Evolutionary conservation across 2,329 filamentous ascomycete species (phyloP).

Genomic region (Nothophaeocryptopus gaeumannii): DNA sequence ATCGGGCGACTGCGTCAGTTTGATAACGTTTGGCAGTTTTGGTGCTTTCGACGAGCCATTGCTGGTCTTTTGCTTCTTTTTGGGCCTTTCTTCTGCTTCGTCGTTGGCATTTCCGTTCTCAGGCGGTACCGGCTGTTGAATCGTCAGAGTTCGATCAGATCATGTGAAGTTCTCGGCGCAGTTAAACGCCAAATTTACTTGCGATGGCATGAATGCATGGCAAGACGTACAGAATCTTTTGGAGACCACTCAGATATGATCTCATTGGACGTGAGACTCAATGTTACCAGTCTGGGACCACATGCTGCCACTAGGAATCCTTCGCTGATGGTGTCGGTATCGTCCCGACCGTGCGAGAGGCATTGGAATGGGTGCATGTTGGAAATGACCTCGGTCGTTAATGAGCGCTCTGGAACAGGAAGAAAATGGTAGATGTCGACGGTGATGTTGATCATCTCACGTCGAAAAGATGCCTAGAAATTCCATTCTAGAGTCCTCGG

Average conservation of each 20-base stretch:
- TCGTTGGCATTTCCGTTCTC: too few relatives aligned
- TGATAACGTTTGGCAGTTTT: constrained; percentile 62
- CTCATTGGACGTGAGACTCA: constrained; percentile 57
- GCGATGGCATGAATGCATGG: neutral
- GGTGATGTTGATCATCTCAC: too few relatives aligned
- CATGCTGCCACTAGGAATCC: constrained; percentile 69
- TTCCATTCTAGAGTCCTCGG: too few relatives aligned
- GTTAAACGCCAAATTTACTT: too few relatives aligned
- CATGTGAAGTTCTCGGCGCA: too few relatives aligned
- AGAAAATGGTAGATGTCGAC: too few relatives aligned
- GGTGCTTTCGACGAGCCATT: constrained; percentile 35
- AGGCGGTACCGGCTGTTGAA: too few relatives aligned
- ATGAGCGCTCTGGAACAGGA: too few relatives aligned
- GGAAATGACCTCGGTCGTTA: neutral
- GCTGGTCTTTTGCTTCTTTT: constrained; percentile 32
- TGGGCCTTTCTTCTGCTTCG: constrained; percentile 22
- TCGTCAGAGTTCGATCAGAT: too few relatives aligned
- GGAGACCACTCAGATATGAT: constrained; percentile 62
- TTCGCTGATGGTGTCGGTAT: constrained; percentile 16
- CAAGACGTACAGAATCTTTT: constrained; percentile 10
- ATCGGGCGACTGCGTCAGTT: constrained; percentile 62
- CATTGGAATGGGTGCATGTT: constrained; percentile 44
- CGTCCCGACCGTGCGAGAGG: constrained; percentile 29
- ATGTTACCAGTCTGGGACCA: constrained; percentile 68
- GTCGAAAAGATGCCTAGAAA: too few relatives aligned